Evolutionary conservation across 2,329 filamentous ascomycete genomes (phyloP).

Genomic region (Colletotrichum caudatum): DNA sequence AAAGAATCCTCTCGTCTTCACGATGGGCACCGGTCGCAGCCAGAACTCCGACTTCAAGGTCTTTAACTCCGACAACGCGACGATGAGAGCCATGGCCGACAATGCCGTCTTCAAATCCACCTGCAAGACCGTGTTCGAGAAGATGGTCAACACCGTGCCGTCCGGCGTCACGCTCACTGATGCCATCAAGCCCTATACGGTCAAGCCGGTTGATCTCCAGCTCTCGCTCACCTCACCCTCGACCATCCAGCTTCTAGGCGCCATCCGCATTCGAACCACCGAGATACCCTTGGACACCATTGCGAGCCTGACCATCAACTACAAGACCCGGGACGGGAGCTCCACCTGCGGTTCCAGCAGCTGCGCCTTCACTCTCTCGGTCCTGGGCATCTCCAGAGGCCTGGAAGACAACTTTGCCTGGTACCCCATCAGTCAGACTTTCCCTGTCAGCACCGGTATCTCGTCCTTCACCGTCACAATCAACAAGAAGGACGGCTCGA

Average conservation of each 20-base stretch:
- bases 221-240: conserved; percentile 65
- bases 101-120: conserved; percentile 57
- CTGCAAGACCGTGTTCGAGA: conserved; percentile 66
- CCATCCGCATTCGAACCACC: conserved; percentile 69
- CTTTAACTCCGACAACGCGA: conserved; percentile 67
- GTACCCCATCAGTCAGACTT: conserved; percentile 60
- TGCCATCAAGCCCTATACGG: conserved; percentile 66
- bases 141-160: conserved; percentile 73
- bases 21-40: conserved; percentile 57
- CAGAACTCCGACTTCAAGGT: conserved; percentile 68
- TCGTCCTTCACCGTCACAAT: conserved; percentile 69
- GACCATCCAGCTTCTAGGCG: conserved; percentile 63
- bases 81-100: conserved; percentile 62
- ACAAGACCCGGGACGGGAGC: conserved; percentile 66
- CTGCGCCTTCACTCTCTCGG: conserved; percentile 59
- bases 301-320: conserved; percentile 62
- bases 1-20: conserved; percentile 66
- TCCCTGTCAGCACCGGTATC: conserved; percentile 70
- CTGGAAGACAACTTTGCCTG: conserved; percentile 72
- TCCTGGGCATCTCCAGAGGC: conserved; percentile 63
- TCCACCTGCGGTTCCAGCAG: conserved; percentile 55
- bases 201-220: conserved; percentile 70
- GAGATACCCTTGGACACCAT: conserved; percentile 57
- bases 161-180: conserved; percentile 62
- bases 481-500: conserved; percentile 60